Percentiles rank a stretch among this genome's conserved stretches.
These are phyloP conservation scores for Debaryomyces coudertii DNA, from an alignment of 1,139 yeast species.

Conservation along the genomic window DNA sequence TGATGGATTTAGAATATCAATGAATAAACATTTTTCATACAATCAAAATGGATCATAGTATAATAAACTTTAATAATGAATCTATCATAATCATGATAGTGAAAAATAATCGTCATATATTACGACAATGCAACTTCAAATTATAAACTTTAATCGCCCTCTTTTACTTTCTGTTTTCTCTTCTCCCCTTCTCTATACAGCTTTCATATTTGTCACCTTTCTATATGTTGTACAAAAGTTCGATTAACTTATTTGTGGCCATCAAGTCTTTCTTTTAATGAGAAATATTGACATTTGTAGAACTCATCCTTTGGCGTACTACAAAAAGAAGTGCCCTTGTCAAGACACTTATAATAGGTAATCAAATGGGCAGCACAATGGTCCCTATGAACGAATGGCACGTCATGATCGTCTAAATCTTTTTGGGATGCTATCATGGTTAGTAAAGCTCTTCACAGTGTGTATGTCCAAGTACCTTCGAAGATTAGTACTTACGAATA, in stretches of 20 bases:
- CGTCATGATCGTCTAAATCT: slow-evolving; percentile 48
- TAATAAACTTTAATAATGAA: background rate
- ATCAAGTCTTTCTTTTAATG: slow-evolving; percentile 50
- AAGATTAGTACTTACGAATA: slow-evolving; percentile 25
- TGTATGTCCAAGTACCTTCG: background rate
- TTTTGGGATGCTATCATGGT: slow-evolving; percentile 35
- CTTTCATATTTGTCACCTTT: background rate
- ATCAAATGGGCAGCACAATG: slow-evolving; percentile 51
- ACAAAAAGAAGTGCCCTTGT: slow-evolving; percentile 51
- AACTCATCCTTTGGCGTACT: slow-evolving; percentile 46
- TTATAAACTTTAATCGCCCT: slow-evolving; percentile 1
- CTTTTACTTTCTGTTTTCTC: background rate
- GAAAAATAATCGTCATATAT: background rate
- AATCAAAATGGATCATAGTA: background rate
- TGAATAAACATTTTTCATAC: background rate
- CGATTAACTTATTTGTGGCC: slow-evolving; percentile 16
- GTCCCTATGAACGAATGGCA: slow-evolving; percentile 52
- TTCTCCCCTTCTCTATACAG: background rate
- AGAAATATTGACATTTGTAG: slow-evolving; percentile 50
- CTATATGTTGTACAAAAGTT: background rate
- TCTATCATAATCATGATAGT: background rate
- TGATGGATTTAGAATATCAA: background rate
- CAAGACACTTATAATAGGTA: slow-evolving; percentile 49
- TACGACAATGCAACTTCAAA: slow-evolving; percentile 3
- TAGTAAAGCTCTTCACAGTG: background rate